Evolutionary conservation across 257 asterid genomes (phyloP), one percentile per base, ranked within the genome.

Genomic region (Knoxia roxburghii): DNA sequence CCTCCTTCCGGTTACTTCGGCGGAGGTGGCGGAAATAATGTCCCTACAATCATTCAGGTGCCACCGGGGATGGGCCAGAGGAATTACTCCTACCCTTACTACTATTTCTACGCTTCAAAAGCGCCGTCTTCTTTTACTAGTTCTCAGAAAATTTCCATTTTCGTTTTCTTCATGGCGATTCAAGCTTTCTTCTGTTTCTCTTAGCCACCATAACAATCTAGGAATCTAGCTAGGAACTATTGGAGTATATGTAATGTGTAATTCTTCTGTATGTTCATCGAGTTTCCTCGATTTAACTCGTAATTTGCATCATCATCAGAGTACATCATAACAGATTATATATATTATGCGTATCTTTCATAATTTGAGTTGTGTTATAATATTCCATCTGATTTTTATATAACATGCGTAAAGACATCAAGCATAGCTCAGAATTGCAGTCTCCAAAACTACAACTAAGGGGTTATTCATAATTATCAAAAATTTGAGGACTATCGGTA

Each of bases 51-150:
- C 9, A 4, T 3, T 82, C 91, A 61, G 74, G 80, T 58, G 51
- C 80, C 80, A 61, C 83, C 87, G 0, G 80, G 74, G 45, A 54
- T 53, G 75, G 85, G 75, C 58, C 84, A 78, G 73, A 78, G 75
- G 71, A 86, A 90, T 68, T 79, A 71, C 33, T 60, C 91, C 3
- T 77, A 68, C 70, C 97, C 97, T 64, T 86, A 90, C 68, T 82
- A 90, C 69, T 88, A 90, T 70, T 90, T 72, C 75, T 82, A 82
- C 54, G 75, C 85, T 71, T 87, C 96, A 1, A 65, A 73, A 32
- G 86, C 87, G 68, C 85, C 46, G 69, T 61, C 86, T 55, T 56
- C 75, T 60, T 40, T 64, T 48, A 33, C 78, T 63, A 62, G 81
- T 75, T 5, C n/a, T 74, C 71, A 65, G n/a, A n/a, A n/a, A n/a